Percentiles rank a stretch among this genome's conserved stretches.
Conservation (phyloP, 106 monocot species). For the Iris macrosiphon region DNA sequence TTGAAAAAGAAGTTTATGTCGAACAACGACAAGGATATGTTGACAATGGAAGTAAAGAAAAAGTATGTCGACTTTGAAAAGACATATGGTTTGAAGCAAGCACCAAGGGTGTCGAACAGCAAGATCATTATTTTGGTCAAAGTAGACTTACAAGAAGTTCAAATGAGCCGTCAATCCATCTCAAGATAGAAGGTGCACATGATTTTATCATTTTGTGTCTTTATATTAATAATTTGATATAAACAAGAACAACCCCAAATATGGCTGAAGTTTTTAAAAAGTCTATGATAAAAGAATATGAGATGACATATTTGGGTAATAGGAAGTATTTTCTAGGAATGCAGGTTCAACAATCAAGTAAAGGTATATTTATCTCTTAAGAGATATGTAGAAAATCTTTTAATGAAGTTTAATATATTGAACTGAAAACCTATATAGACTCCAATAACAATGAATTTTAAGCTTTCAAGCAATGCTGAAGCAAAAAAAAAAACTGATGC, state of each 20-base stretch:
- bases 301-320: neutral
- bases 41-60: neutral
- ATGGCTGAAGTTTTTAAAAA: neutral
- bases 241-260: neutral
- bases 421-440: neutral
- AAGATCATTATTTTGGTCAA: neutral
- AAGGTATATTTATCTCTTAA: neutral
- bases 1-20: neutral
- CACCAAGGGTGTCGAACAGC: neutral
- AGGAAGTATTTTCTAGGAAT: neutral
- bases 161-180: neutral
- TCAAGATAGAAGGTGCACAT: neutral
- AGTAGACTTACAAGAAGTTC: neutral
- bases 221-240: neutral
- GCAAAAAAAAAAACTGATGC: neutral
- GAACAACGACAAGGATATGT: neutral
- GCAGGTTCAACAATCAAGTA: neutral
- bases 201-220: neutral
- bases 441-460: neutral
- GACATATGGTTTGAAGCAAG: neutral
- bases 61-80: neutral
- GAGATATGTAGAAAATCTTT: neutral
- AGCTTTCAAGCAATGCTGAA: neutral
- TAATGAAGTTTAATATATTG: neutral
- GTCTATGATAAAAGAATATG: neutral